Evolutionary conservation across 2,329 filamentous ascomycete species (phyloP).

Genomic region (Epichloe bromicola): DNA sequence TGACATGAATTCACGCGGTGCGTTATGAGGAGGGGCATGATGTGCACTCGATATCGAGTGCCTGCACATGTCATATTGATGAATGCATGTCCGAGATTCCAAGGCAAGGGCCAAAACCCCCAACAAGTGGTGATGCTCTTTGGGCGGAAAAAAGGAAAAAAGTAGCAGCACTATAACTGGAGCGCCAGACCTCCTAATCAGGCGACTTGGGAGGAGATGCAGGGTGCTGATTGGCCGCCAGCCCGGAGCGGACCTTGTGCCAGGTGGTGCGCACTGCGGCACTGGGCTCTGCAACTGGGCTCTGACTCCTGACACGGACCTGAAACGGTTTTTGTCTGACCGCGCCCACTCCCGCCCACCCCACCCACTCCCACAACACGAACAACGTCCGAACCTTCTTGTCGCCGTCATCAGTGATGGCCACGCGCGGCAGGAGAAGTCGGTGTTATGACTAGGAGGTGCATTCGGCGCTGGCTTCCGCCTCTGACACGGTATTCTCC

Average conservation of each 20-base stretch:
- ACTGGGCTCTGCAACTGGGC: conserved; percentile 3
- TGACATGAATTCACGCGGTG: not conserved
- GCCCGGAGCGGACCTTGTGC: conserved; percentile 9
- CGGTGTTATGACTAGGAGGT: too few relatives aligned
- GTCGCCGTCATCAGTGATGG: not conserved
- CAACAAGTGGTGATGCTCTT: too few relatives aligned
- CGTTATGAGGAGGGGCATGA: not conserved
- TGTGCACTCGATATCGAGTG: not conserved
- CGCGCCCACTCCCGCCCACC: not conserved
- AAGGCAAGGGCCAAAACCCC: not conserved
- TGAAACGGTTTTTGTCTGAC: conserved; percentile 12
- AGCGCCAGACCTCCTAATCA: conserved; percentile 9
- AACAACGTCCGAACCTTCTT: too few relatives aligned
- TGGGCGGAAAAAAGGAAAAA: too few relatives aligned
- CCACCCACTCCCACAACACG: not conserved
- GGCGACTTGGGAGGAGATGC: conserved; percentile 10
- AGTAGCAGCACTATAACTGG: too few relatives aligned
- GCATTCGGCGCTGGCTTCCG: not conserved
- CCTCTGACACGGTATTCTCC: conserved; percentile 3
- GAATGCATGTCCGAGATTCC: not conserved
- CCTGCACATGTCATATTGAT: not conserved
- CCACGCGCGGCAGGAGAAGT: not conserved
- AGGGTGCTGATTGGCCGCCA: conserved; percentile 13
- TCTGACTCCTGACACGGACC: conserved; percentile 12
- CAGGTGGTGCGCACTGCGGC: conserved; percentile 10